phyloP scores from a whole-genome alignment of 2,329 filamentous ascomycete genomes.

The Fusarium equiseti region DNA sequence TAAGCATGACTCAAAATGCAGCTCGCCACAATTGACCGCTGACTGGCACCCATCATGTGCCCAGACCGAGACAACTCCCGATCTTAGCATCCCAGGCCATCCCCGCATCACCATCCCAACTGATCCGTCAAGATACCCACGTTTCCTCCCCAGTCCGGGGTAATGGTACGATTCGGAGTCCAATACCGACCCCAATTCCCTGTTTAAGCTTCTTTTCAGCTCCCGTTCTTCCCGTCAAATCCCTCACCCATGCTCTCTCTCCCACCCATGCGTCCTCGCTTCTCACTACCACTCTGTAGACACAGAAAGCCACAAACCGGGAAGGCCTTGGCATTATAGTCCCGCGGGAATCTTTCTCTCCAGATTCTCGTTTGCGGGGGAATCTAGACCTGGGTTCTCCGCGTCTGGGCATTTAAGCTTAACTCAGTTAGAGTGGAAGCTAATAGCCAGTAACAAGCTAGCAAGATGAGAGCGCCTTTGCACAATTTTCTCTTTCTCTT shows the following conservation, averaged over 20 bases:
- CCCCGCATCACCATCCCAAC: neutral
- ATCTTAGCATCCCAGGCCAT: neutral
- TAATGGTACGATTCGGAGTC: neutral
- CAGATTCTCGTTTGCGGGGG: neutral
- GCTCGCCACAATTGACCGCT: neutral
- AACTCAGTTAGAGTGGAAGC: slow-evolving; percentile 1
- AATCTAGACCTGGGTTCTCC: slow-evolving; percentile 3
- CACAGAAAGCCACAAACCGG: neutral
- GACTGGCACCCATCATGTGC: neutral
- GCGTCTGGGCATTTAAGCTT: slow-evolving; percentile 12
- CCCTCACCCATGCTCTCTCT: neutral
- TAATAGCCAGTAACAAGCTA: neutral
- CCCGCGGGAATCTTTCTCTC: neutral
- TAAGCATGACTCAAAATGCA: neutral
- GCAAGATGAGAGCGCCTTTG: neutral
- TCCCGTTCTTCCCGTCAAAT: slow-evolving; percentile 2
- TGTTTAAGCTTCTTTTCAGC: neutral
- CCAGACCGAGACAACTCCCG: neutral
- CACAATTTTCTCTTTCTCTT: neutral
- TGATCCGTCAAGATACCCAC: neutral
- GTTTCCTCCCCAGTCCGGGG: neutral
- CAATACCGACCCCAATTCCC: neutral
- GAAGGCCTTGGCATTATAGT: slow-evolving; percentile 5
- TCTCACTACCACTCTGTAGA: too few relatives aligned
- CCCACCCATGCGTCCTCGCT: too few relatives aligned